Percentiles rank a stretch among this genome's conserved stretches.
phyloP scores from a whole-genome alignment of 176 grass and related monocot species.

The Pharus latifolius region DNA sequence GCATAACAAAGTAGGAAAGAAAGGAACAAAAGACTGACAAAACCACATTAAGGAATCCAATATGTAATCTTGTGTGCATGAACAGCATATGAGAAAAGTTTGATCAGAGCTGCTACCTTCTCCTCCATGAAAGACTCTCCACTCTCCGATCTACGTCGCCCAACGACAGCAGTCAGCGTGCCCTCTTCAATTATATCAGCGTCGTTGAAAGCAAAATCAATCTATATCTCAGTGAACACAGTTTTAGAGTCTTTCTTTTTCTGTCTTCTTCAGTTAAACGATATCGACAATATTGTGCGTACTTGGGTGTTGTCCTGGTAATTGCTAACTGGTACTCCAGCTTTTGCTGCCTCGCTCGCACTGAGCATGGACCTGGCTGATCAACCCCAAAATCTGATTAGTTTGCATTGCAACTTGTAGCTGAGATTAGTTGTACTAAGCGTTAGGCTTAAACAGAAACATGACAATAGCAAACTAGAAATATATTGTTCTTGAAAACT shows the following conservation, averaged over 20 bases:
- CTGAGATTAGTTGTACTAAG: too few relatives aligned
- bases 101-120: conserved; percentile 49
- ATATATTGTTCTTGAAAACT: not conserved
- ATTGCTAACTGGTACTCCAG: conserved; percentile 38
- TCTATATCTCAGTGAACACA: conserved; percentile 37
- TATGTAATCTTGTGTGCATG: too few relatives aligned
- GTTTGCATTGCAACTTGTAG: not conserved
- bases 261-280: not conserved
- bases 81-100: too few relatives aligned
- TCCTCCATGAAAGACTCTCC: conserved; percentile 66
- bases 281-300: not conserved
- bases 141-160: conserved; percentile 47
- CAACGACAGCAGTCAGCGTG: conserved; percentile 56
- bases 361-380: conserved; percentile 65
- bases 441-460: not conserved
- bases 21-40: not conserved
- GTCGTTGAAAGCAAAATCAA: conserved; percentile 92
- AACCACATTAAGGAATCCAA: not conserved
- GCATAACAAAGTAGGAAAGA: not conserved
- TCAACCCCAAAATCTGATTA: conserved; percentile 23
- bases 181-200: conserved; percentile 70
- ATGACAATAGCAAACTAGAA: not conserved
- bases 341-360: conserved; percentile 69
- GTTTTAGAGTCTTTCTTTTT: conserved; percentile 14
- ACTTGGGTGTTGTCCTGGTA: conserved; percentile 49